Conservation (phyloP, 306 rosid species). For the Astragalus membranaceus region DNA sequence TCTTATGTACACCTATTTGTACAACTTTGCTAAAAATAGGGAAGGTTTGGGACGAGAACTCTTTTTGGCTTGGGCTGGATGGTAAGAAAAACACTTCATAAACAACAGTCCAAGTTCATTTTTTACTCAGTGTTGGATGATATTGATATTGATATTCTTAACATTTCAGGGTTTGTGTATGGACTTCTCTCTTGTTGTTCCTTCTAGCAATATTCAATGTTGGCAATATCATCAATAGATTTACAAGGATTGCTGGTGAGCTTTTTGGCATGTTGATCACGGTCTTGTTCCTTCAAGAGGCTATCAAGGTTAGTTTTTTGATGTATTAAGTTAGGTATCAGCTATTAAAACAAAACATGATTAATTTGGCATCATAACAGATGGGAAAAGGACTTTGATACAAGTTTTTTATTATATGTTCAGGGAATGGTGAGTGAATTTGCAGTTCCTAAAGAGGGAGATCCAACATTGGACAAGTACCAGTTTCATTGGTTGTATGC, state of each 20-base stretch:
- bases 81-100: conserved; percentile 33
- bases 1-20: conserved; percentile 80
- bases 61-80: conserved; percentile 86
- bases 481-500: conserved; percentile 59
- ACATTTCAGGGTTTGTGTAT: conserved; percentile 72
- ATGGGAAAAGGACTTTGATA: not conserved
- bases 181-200: conserved; percentile 73
- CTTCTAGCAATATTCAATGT: conserved; percentile 78
- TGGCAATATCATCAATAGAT: conserved; percentile 55
- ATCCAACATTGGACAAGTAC: conserved; percentile 33
- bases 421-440: conserved; percentile 80
- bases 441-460: conserved; percentile 43
- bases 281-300: conserved; percentile 79
- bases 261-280: conserved; percentile 83
- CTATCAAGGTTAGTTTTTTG: conserved; percentile 61
- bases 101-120: not conserved
- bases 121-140: not conserved
- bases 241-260: conserved; percentile 85
- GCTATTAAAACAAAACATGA: not conserved
- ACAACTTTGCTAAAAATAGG: conserved; percentile 56
- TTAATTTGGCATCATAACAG: not conserved
- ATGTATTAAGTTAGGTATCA: not conserved
- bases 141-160: not conserved
- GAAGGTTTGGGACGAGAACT: conserved; percentile 53
- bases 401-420: not conserved